A percentile compares a stretch with the other conserved stretches of the same genome.
These are phyloP conservation scores for Lantana camara DNA, from an alignment of 257 asterid genomes.

Conservation along the genomic window DNA sequence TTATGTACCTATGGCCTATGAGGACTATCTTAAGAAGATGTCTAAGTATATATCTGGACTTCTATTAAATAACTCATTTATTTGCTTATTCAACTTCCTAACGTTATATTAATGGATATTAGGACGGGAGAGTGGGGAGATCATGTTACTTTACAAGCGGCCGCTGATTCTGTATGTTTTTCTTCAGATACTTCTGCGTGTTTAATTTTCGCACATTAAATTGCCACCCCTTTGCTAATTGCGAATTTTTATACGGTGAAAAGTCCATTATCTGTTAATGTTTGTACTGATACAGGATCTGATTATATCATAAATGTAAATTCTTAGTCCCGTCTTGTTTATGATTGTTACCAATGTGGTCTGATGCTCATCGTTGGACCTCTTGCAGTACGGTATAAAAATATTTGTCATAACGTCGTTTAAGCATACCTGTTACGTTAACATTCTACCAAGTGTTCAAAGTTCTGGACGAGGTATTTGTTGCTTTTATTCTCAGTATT, in stretches of 20 bases:
- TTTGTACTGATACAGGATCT: background rate
- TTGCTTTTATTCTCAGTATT: conserved; percentile 5
- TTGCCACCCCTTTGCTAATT: too few relatives aligned
- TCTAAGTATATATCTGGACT: conserved; percentile 61
- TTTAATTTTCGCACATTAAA: too few relatives aligned
- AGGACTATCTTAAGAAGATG: conserved; percentile 74
- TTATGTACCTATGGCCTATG: conserved; percentile 94
- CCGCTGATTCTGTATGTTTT: conserved; percentile 85
- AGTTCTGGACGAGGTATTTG: conserved; percentile 87
- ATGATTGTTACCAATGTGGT: background rate
- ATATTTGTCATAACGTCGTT: conserved; percentile 91
- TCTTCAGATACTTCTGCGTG: too few relatives aligned
- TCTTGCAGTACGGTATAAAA: conserved; percentile 92
- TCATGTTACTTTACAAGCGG: conserved; percentile 97
- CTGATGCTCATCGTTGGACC: conserved; percentile 33
- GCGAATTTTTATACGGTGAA: too few relatives aligned
- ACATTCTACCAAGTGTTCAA: conserved; percentile 77
- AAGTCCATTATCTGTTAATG: background rate
- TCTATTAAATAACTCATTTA: conserved; percentile 22
- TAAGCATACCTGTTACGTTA: conserved; percentile 94
- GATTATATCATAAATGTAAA: background rate
- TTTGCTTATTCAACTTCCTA: conserved; percentile 27
- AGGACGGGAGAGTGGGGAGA: conserved; percentile 99
- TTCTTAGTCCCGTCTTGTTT: background rate
- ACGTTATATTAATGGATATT: conserved; percentile 28